Conservation (phyloP, 2,329 filamentous ascomycete species). For the Hypoxylon sp. region DNA sequence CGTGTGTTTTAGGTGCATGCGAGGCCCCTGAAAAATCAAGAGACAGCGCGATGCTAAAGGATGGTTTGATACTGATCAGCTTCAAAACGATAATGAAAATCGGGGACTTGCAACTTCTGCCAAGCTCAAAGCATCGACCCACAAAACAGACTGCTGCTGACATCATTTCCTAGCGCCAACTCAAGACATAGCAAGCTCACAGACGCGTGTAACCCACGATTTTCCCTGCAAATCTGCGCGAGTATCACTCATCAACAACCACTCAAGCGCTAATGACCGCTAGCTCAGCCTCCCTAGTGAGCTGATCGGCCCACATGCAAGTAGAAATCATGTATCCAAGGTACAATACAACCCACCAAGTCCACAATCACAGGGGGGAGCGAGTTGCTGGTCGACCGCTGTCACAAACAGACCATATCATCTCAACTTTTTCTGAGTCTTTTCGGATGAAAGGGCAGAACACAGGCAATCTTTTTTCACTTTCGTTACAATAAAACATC, state of each 20-base stretch:
- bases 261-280: slow-evolving; percentile 19
- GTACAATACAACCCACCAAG: slow-evolving; percentile 30
- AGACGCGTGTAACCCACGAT: slow-evolving; percentile 23
- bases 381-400: slow-evolving; percentile 14
- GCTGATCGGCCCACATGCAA: slow-evolving; percentile 30
- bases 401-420: slow-evolving; percentile 23
- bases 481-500: slow-evolving; percentile 10
- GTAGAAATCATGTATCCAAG: slow-evolving; percentile 36
- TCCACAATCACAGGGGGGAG: neutral
- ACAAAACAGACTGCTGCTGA: slow-evolving; percentile 32
- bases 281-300: slow-evolving; percentile 27
- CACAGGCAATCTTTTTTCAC: slow-evolving; percentile 1
- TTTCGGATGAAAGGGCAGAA: slow-evolving; percentile 14
- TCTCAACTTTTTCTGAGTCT: slow-evolving; percentile 27
- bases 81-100: slow-evolving; percentile 37
- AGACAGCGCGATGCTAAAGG: slow-evolving; percentile 16
- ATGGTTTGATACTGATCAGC: slow-evolving; percentile 41
- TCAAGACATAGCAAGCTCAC: slow-evolving; percentile 19
- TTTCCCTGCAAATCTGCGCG: slow-evolving; percentile 26
- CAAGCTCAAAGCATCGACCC: slow-evolving; percentile 17
- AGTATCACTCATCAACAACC: slow-evolving; percentile 25
- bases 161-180: slow-evolving; percentile 38
- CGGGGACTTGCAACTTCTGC: slow-evolving; percentile 20
- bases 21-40: neutral
- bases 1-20: slow-evolving; percentile 1